These are phyloP conservation scores for Choiromyces venosus DNA, from an alignment of 495 filamentous ascomycete genomes.

Conservation along the genomic window DNA sequence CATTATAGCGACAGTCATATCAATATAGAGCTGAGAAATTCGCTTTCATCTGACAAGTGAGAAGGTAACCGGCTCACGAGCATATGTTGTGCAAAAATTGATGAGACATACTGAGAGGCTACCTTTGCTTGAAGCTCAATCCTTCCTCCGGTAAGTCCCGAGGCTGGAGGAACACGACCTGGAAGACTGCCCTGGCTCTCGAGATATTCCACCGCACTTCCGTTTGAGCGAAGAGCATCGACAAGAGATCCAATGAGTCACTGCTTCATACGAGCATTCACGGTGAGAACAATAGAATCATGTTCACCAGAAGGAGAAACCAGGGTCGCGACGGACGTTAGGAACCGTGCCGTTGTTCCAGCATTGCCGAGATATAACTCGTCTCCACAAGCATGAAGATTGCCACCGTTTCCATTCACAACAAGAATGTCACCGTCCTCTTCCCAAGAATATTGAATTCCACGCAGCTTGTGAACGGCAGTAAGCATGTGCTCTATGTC, in stretches of 20 bases:
- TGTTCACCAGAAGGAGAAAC: slow-evolving; percentile 58
- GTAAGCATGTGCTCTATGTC: slow-evolving; percentile 96
- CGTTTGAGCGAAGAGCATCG: slow-evolving; percentile 79
- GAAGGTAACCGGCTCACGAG: slow-evolving; percentile 85
- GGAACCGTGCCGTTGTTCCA: slow-evolving; percentile 89
- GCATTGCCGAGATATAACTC: slow-evolving; percentile 93
- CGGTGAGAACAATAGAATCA: slow-evolving; percentile 73
- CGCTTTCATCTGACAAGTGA: slow-evolving; percentile 88
- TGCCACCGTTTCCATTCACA: slow-evolving; percentile 83
- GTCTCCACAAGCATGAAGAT: slow-evolving; percentile 65
- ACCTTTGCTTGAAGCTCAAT: slow-evolving; percentile 91
- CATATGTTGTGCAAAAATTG: slow-evolving; percentile 91
- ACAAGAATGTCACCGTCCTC: slow-evolving; percentile 83
- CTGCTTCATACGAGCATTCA: slow-evolving; percentile 94
- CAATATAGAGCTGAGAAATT: slow-evolving; percentile 94
- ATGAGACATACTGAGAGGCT: slow-evolving; percentile 96
- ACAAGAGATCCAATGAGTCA: slow-evolving; percentile 92
- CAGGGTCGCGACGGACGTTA: slow-evolving; percentile 86
- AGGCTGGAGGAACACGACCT: slow-evolving; percentile 70
- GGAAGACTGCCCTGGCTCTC: slow-evolving; percentile 77
- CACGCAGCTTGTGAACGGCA: slow-evolving; percentile 72
- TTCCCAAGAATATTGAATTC: slow-evolving; percentile 93
- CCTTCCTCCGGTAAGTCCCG: slow-evolving; percentile 81
- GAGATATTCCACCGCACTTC: slow-evolving; percentile 73
- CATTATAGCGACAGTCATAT: slow-evolving; percentile 99